Base-by-base conservation (phyloP, 805 yeast species). In the Debaryomyces prosopidis region DNA sequence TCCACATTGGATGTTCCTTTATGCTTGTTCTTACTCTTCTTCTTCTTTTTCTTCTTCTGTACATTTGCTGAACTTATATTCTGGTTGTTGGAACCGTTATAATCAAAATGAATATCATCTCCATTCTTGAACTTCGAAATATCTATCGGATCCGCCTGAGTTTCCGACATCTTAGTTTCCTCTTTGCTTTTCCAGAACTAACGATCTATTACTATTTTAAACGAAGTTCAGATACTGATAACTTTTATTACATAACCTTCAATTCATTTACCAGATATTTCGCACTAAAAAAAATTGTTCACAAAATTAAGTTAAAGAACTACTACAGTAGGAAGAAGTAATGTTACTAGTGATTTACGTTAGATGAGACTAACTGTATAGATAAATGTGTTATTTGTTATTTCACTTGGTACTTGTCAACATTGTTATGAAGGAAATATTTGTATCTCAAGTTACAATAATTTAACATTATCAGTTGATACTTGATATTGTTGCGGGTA, bases 61-160 rank as follows among this genome's bases (percentile, higher is more conserved):
- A 51, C 31, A 14, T 39, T 27, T 5, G 45, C 26, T 8, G 42
- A 33, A 27, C 39, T 46, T 34, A 32, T 37, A 36, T 16, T 39
- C 15, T 30, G 20, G 14, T 23, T 40, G 37, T 11, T 36, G 11
- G 42, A n/a, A 9, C 30, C 40, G 27, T 39, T 39, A 39, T 59
- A 59, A 27, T 60, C 65, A 48, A 71, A 69, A 43, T 67, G 70
- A 36, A 70, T 60, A 50, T 66, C 61, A 36, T 65, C 61, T 12
- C 75, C 75, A 43, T 63, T 60, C 38, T 52, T 62, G 41, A 57
- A 63, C 27, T 50, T 50, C 5, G 54, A 39, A 12, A 43, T 33
- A n/a, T 41, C 50, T 28, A 43, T 39, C 36, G 46, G 49, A 28
- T 40, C 42, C 14, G 39, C 38, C 17, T 45, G 32, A 33, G 26